A percentile compares a stretch with the other conserved stretches of the same genome.
Conservation (phyloP, 768 basidiomycete genomes). For the Xanthoconium stramineum region DNA sequence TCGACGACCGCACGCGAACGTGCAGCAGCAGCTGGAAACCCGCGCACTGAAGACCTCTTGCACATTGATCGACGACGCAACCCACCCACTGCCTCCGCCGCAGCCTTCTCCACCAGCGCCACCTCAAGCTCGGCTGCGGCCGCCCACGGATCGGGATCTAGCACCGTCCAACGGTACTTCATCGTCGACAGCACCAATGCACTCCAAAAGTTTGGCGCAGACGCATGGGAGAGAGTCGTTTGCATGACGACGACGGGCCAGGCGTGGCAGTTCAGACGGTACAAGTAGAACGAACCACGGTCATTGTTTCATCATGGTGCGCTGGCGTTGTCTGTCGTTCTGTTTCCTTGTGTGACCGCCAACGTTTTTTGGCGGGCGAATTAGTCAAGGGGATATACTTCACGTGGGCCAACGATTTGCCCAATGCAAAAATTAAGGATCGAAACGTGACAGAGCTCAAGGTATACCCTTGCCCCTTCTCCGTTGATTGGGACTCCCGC, state of each 20-base stretch:
- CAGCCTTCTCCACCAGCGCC: background rate
- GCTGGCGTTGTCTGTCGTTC: background rate
- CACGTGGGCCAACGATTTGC: constrained; percentile 90
- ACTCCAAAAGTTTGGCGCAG: constrained; percentile 84
- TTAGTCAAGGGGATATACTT: constrained; percentile 94
- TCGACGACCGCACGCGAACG: constrained; percentile 72
- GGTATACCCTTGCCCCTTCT: constrained; percentile 36
- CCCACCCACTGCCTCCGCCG: constrained; percentile 24
- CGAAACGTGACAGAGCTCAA: constrained; percentile 98
- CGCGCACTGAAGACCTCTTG: constrained; percentile 77
- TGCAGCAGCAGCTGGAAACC: constrained; percentile 65
- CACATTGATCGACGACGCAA: constrained; percentile 87
- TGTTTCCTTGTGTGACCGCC: background rate
- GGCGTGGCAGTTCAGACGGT: constrained; percentile 95
- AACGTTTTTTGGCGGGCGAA: background rate
- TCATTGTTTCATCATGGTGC: constrained; percentile 91
- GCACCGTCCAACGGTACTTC: constrained; percentile 61
- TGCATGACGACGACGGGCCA: constrained; percentile 99
- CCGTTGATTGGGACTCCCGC: background rate
- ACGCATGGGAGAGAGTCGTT: constrained; percentile 95
- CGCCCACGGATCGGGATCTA: constrained; percentile 23
- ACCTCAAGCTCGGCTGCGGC: constrained; percentile 1
- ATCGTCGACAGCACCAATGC: constrained; percentile 94
- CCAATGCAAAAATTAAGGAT: constrained; percentile 84
- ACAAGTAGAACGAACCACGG: constrained; percentile 95